Evolutionary conservation across 768 basidiomycete genomes (phyloP), one percentile per base, ranked within the genome.

Genomic region (Collybia nuda): DNA sequence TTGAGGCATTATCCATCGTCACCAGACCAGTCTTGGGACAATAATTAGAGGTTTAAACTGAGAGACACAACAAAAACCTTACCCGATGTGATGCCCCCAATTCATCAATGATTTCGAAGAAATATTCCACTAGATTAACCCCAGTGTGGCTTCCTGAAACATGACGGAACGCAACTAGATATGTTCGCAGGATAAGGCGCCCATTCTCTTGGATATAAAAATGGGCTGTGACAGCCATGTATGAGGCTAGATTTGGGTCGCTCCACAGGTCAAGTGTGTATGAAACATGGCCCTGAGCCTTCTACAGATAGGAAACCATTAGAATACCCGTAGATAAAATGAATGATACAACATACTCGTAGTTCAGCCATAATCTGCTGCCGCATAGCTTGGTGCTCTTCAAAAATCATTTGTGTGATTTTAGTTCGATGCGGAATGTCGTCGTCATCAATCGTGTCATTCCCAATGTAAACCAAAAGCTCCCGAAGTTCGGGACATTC

Each of bases 231-330:
- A 74, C 41, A 0, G 65, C 72, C 52, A 74, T 58, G 44, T 56
- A 69, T 7, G 63, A 49, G 3, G 21, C 12, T 15, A 66, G 63
- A 37, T 59, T 55, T 1, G 46, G 40, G 29, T 65, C 55, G 15
- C 51, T 61, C 73, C 73, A 76, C 2, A 72, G 52, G 42, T 74
- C 70, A 14, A 54, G 55, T 5, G 70, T 74, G n/a, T 64, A 64
- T 1, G 63, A 65, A 1, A 73, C 51, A 7, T 60, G 60, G 0
- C 71, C 66, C 12, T 61, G 19, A 11, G 68, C 43, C 1, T 51
- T 45, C 67, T 72, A 44, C 22, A 36, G 15, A 37, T 12, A 26
- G 24, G 3, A 3, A 26, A 7, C 24, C 14, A 37, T 40, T 26
- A 39, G 18, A 40, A 28, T 39, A 70, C 65, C 55, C 62, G 48